phyloP scores from a whole-genome alignment of 805 yeast species.

The Yarrowia deformans region DNA sequence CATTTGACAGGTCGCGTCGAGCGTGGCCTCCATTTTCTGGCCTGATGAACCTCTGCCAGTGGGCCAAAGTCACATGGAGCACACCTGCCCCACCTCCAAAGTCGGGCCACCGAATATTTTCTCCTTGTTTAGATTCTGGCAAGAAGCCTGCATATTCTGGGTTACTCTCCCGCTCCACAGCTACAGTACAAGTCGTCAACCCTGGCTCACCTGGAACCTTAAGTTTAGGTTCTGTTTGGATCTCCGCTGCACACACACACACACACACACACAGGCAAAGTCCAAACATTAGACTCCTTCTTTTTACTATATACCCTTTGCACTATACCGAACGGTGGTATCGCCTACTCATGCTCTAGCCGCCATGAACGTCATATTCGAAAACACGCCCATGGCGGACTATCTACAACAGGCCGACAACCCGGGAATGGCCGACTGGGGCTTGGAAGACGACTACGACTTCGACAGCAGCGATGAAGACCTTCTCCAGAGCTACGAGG shows the following conservation, averaged over 20 bases:
- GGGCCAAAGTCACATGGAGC: not conserved
- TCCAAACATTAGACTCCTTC: constrained; percentile 33
- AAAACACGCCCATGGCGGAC: constrained; percentile 48
- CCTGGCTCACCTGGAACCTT: not conserved
- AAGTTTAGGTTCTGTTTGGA: constrained; percentile 25
- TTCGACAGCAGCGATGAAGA: constrained; percentile 36
- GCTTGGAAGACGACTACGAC: constrained; percentile 45
- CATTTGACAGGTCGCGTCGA: not conserved
- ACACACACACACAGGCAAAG: not conserved
- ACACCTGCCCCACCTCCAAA: not conserved
- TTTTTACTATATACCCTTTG: constrained; percentile 1
- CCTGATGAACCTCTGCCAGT: not conserved
- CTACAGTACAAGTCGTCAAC: not conserved
- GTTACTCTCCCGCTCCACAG: constrained; percentile 2
- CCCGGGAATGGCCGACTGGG: constrained; percentile 49
- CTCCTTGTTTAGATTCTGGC: not conserved
- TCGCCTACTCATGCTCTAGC: constrained; percentile 33
- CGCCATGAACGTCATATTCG: constrained; percentile 43
- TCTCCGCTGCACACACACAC: constrained; percentile 36
- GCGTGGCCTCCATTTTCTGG: not conserved
- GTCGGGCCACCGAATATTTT: not conserved
- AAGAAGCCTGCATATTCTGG: not conserved
- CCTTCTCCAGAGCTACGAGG: constrained; percentile 34
- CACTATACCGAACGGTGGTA: constrained; percentile 29
- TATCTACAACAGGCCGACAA: constrained; percentile 44